Evolutionary conservation across 2,329 filamentous ascomycete genomes (phyloP), one percentile per base, ranked within the genome.

Genomic region (Huntiella savannae): DNA sequence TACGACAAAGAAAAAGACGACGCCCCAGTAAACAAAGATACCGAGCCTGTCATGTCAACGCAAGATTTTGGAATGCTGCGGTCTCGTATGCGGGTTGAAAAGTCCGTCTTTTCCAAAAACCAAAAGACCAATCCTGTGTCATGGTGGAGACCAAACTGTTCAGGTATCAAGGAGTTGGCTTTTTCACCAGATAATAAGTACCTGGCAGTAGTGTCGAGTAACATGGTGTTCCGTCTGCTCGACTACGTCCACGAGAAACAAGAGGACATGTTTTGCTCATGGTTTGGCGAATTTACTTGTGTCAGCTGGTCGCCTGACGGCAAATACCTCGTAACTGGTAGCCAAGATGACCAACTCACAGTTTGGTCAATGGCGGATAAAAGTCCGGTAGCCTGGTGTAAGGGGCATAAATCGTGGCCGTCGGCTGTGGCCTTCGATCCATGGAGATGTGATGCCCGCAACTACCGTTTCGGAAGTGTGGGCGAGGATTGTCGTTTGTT

Each of bases 1-100:
- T 98, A 96, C 55, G 91, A 98, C 62, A 98, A 96, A 62, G 87
- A 95, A 57, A 94, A 91, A 59, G 87, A 95, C 52, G 87, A 95
- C 58, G 77, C 79, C 1, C 69, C 77, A 1, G 91, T 94, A 55
- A 69, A 75, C 3, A 71, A 81, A 0, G 85, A 93, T 57, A 71
- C 80, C 33, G 67, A 73, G 47, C 46, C 40, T 10, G 19, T 34
- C 8, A 50, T 51, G 39, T n/a, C 40, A 15, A 45, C 44, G n/a
- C 48, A 49, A 47, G 59, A 64, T n/a, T 52, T 56, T 4, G 58
- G 57, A 32, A 65, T 64, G 36, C 71, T 94, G 43, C 44, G 48
- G 32, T 40, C 44, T 5, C 48, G 48, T n/a, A 43, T 49, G 1
- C 76, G 79, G 36, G 71, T 98, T 47, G 73, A 80, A 55, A 96